Evolutionary conservation across 2,329 filamentous ascomycete species (phyloP).

Genomic region (Pyrenochaeta sp.): DNA sequence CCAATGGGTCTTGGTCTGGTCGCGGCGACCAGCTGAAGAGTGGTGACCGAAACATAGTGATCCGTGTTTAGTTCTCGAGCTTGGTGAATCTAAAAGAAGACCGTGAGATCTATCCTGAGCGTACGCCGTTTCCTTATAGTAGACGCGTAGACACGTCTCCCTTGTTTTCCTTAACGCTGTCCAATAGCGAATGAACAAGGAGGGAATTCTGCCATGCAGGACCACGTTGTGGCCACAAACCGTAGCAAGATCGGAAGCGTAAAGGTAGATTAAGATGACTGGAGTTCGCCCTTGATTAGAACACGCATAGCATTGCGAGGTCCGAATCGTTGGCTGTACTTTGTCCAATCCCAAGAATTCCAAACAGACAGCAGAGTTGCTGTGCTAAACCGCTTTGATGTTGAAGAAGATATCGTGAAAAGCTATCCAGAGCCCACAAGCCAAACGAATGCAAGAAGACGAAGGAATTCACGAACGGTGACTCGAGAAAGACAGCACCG

Average conservation of each 20-base stretch:
- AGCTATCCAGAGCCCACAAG: conserved; percentile 31
- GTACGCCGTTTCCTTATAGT: conserved; percentile 36
- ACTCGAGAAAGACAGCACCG: conserved; percentile 45
- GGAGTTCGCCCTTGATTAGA: conserved; percentile 40
- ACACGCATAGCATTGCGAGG: conserved; percentile 36
- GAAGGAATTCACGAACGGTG: conserved; percentile 46
- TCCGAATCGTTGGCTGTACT: conserved; percentile 31
- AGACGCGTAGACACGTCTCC: conserved; percentile 30
- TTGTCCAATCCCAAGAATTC: conserved; percentile 9
- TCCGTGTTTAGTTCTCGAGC: conserved; percentile 13
- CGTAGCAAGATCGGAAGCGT: conserved; percentile 15
- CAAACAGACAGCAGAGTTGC: conserved; percentile 17
- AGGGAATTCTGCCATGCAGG: conserved; percentile 32
- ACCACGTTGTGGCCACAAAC: conserved; percentile 25
- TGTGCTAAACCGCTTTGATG: conserved; percentile 5
- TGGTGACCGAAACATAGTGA: conserved; percentile 42
- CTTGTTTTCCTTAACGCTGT: conserved; percentile 22
- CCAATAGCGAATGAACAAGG: conserved; percentile 36
- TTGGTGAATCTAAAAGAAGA: conserved; percentile 19
- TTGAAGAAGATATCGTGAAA: conserved; percentile 10
- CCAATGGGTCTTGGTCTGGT: conserved; percentile 36
- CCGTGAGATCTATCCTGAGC: conserved; percentile 20
- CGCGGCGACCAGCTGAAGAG: conserved; percentile 43
- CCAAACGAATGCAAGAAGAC: conserved; percentile 42
- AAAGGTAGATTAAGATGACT: conserved; percentile 37